Percentiles rank a stretch among this genome's conserved stretches.
These are phyloP conservation scores for Apiotrichum brassicae DNA, from an alignment of 1,284 basidiomycete genomes.

Conservation along the genomic window DNA sequence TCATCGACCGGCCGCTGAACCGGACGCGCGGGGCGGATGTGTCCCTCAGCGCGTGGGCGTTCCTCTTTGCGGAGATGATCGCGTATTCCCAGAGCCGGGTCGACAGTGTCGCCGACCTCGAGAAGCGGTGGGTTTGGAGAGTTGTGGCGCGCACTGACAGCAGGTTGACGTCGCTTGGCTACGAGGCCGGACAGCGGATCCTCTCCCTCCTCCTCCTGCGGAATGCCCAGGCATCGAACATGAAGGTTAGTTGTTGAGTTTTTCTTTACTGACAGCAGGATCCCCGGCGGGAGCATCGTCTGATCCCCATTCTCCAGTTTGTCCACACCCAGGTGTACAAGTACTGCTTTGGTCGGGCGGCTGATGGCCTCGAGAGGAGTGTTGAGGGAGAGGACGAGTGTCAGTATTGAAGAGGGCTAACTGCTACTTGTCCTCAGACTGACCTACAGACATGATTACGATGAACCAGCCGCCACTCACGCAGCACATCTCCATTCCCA, in stretches of 20 bases:
- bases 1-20: conserved; percentile 79
- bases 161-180: conserved; percentile 82
- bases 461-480: conserved; percentile 92
- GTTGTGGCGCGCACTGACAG: not conserved
- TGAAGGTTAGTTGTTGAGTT: conserved; percentile 54
- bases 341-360: conserved; percentile 84
- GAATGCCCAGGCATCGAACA: conserved; percentile 37
- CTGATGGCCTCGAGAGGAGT: conserved; percentile 90
- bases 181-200: conserved; percentile 76
- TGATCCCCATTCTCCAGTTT: conserved; percentile 80
- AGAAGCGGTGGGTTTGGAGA: conserved; percentile 57
- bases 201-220: conserved; percentile 50
- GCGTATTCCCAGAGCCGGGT: conserved; percentile 94
- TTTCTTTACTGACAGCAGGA: conserved; percentile 55
- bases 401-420: conserved; percentile 44
- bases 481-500: conserved; percentile 83
- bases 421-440: not conserved
- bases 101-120: conserved; percentile 87
- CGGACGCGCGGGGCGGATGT: conserved; percentile 75
- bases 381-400: conserved; percentile 96
- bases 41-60: conserved; percentile 71
- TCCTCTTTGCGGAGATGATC: conserved; percentile 84
- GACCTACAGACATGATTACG: conserved; percentile 82
- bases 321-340: conserved; percentile 92
- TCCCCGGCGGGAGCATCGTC: conserved; percentile 79